Base-by-base conservation (phyloP, 2,329 filamentous ascomycete species). In the Cladobotryum protrusum region DNA sequence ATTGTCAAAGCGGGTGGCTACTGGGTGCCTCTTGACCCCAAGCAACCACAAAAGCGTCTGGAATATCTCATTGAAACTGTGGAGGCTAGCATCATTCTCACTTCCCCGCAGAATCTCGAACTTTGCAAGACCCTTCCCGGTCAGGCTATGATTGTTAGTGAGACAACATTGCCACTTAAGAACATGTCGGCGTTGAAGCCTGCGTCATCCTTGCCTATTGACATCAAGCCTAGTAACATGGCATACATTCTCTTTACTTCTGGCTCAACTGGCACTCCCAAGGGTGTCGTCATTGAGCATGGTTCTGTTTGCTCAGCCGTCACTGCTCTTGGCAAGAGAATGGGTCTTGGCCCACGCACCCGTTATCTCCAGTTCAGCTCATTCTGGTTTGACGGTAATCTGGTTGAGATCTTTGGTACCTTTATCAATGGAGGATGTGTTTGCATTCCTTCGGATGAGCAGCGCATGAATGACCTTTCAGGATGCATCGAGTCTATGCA, bases 401-500 rank as follows among this genome's bases (percentile, higher is more conserved):
- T 49, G n/a, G 17, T 29, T 32, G 48, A 53, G 11, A 42, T 44
- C 9, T 47, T 53, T 14, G 29, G 33, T 4, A 50, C 51, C 3
- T 39, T 53, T 5, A 32, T 40, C 3, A n/a, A 37, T 18, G 51
- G 51, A 14, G 51, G 51, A 11, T 50, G 47, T 20, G 17, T 53
- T 19, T 53, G 52, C 18, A 47, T 53, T 35, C 48, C 44, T 5
- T 48, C 52, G 5, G 52, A 53, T 9, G 48, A 53, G 8, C 32
- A 53, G 20, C 44, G 52, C 9, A 32, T 29, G 5, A 47, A 14
- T 20, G 19, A 32, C 11, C 43, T 47, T 11, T 34, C 43, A 34
- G 29, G 19, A 14, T 33, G 15, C 18, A 53, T 53, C 34, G 15
- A 35, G 2, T 14, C 32, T 8, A 12, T 47, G 8, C 34, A 32